These are phyloP conservation scores for Daphne laureola DNA, from an alignment of 441 rosid genomes.

Conservation along the genomic window DNA sequence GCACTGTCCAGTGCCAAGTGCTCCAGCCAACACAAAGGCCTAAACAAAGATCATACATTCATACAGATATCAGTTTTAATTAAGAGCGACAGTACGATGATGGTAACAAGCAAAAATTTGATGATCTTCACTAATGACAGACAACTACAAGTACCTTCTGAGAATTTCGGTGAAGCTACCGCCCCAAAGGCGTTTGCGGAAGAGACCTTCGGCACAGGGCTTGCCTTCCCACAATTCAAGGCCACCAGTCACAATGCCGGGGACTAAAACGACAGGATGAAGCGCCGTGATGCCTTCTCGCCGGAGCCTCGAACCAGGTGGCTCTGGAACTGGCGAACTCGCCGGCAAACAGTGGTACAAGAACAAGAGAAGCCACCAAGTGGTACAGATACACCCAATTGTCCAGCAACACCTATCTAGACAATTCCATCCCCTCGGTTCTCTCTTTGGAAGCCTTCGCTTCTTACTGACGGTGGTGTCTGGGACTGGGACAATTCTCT, in stretches of 20 bases:
- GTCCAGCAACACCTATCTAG: conserved; percentile 43
- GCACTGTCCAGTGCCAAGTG: conserved; percentile 52
- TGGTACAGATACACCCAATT: conserved; percentile 44
- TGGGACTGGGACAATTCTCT: conserved; percentile 11
- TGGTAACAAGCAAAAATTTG: no score
- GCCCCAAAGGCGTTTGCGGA: conserved; percentile 62
- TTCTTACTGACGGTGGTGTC: conserved; percentile 14
- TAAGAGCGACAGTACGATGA: no score
- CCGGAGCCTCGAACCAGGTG: conserved; percentile 40
- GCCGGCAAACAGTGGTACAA: conserved; percentile 39
- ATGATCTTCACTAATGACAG: no score
- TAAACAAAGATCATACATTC: conserved; percentile 14
- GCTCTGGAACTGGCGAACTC: conserved; percentile 38
- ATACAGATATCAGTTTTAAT: not conserved
- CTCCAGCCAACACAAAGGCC: conserved; percentile 65
- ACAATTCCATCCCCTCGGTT: conserved; percentile 29
- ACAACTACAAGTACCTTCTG: conserved; percentile 33
- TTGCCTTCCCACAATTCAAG: conserved; percentile 70
- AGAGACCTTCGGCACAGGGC: conserved; percentile 59
- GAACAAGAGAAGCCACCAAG: conserved; percentile 54
- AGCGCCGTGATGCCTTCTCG: conserved; percentile 40
- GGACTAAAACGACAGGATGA: conserved; percentile 66
- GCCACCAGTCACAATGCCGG: conserved; percentile 62
- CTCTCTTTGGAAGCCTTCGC: conserved; percentile 14
- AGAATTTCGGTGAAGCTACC: conserved; percentile 53